These are phyloP conservation scores for Teratosphaeria nubilosa DNA, from an alignment of 2,329 filamentous ascomycete species.

Conservation along the genomic window DNA sequence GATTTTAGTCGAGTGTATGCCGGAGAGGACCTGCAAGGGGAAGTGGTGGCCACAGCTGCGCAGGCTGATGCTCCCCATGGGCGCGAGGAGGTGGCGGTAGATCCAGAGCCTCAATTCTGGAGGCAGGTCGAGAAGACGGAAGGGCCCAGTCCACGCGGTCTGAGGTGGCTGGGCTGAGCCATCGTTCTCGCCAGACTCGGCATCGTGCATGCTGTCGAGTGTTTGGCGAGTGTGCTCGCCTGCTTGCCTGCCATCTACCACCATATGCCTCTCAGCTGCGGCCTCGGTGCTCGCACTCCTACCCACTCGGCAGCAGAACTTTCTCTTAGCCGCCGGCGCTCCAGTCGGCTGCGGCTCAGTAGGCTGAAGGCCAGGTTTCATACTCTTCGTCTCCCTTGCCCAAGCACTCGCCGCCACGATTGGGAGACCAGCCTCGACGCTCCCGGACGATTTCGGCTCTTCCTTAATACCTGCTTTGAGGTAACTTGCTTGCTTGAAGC, in stretches of 20 bases:
- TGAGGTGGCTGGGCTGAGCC: neutral
- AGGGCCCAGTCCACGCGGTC: neutral
- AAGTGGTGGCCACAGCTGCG: neutral
- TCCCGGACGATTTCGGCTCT: neutral
- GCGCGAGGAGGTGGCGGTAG: neutral
- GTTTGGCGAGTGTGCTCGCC: neutral
- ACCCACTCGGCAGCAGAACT: neutral
- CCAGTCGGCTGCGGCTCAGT: neutral
- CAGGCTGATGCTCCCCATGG: neutral
- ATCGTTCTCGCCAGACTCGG: neutral
- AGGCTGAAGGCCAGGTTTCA: neutral
- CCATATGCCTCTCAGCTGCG: neutral
- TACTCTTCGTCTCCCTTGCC: neutral
- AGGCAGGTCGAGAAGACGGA: constrained; percentile 1
- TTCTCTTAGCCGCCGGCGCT: neutral
- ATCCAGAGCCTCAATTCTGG: neutral
- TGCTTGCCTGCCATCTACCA: neutral
- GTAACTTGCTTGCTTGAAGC: neutral
- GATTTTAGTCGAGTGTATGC: neutral
- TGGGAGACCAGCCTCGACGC: neutral
- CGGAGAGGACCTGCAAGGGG: neutral
- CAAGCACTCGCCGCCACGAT: neutral
- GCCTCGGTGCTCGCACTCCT: neutral
- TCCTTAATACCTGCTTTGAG: neutral
- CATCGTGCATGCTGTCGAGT: neutral